Base-by-base conservation (phyloP, 2,329 filamentous ascomycete genomes). In the Aureobasidium namibiae region DNA sequence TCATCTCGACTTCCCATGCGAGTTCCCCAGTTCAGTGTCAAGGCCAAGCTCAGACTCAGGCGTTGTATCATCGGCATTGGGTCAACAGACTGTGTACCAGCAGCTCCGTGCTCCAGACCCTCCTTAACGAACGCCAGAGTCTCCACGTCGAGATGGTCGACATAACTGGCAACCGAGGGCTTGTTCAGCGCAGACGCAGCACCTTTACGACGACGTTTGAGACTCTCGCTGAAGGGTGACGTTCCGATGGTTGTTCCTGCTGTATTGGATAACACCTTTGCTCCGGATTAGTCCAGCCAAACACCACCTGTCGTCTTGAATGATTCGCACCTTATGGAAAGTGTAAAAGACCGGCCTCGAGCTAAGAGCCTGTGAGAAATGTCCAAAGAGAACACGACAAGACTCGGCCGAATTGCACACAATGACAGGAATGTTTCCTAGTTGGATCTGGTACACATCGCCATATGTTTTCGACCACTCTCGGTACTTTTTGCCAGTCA, bases 21-120 rank as follows among this genome's bases (percentile, higher is more conserved):
- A 0, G 80, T 79, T 0, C 85, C 85, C 83, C 83, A 88, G 67
- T 87, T 87, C 16, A 87, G 72, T 0, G 84, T 87, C 26, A 87
- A 69, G 0, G 82, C 79, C 3, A 87, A 74, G n/a, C 80, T 84
- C 3, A 87, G 71, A 13, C 78, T 81, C 0, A 87, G 75, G 0
- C 84, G 80, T 65, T 87, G 84, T 46, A 87, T 86, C 80, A 86
- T 84, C 0, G 84, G 82, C 82, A 86, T 83, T 0, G 84, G 83
- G 59, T 88, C 82, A 0, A 87, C 78, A 0, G 81, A 75, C 1
- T 72, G 72, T 1, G 71, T 70, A 0, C 85, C 85, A 1, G 74
- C 76, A 7, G 79, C 72, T 3, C 85, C 84, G 61, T 85, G 81
- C 21, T 77, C 75, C 60, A 82, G 75, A 0, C 84, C 77, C 61